Conservation (phyloP, 768 basidiomycete genomes). For the Xerocomellus chrysenteron region DNA sequence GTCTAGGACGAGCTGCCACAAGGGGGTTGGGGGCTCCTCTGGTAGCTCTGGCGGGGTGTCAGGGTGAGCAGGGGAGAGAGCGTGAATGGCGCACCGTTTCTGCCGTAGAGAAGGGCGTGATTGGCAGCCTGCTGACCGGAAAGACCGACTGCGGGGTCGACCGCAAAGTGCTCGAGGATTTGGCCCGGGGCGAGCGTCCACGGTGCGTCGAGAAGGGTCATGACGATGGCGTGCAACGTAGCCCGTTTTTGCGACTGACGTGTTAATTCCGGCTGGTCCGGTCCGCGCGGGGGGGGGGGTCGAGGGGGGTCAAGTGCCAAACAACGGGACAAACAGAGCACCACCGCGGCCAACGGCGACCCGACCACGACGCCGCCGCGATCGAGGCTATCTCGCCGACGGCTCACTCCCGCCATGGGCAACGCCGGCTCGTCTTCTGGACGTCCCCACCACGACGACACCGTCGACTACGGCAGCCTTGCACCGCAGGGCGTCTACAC, state of each 20-base stretch:
- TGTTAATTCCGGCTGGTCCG: background rate
- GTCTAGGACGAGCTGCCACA: constrained; percentile 95
- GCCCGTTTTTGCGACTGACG: constrained; percentile 1
- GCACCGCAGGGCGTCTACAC: constrained; percentile 86
- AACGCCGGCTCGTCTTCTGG: constrained; percentile 78
- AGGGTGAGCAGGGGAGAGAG: background rate
- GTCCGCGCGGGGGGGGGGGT: constrained; percentile 14
- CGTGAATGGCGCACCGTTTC: constrained; percentile 65
- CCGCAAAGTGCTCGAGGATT: constrained; percentile 70
- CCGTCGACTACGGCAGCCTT: constrained; percentile 80
- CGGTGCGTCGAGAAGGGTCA: constrained; percentile 59
- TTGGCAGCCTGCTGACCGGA: constrained; percentile 63
- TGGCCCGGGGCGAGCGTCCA: constrained; percentile 75
- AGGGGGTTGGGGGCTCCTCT: constrained; percentile 85
- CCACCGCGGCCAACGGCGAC: background rate
- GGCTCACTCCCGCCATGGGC: constrained; percentile 53
- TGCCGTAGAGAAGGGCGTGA: constrained; percentile 79
- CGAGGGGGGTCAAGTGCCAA: constrained; percentile 19
- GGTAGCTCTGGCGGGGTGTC: constrained; percentile 67
- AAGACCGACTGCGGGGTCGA: constrained; percentile 63
- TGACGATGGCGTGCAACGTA: background rate
- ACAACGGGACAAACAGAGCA: constrained; percentile 22
- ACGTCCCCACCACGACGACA: constrained; percentile 73
- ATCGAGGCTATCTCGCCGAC: background rate
- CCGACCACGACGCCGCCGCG: constrained; percentile 6